phyloP scores from a whole-genome alignment of 345 rosid genomes.

The Citrus reticulata region DNA sequence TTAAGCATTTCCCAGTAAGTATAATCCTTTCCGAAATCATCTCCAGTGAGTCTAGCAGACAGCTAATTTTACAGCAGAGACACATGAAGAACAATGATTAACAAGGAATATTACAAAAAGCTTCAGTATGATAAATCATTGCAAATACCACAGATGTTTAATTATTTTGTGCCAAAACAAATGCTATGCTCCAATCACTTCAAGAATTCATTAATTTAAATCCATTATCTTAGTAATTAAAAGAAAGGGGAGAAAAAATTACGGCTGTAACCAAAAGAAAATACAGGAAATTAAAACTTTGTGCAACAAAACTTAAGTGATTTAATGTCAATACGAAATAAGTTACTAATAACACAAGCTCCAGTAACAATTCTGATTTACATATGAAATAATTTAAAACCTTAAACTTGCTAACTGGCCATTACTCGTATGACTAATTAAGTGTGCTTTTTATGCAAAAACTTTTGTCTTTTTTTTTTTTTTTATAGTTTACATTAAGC shows the following conservation, averaged over 20 bases:
- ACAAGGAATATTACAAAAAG: neutral
- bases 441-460: neutral
- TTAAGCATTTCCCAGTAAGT: neutral
- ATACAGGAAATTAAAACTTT: neutral
- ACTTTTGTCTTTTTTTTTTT: neutral
- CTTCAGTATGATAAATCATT: neutral
- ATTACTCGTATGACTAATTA: neutral
- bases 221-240: neutral
- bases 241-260: neutral
- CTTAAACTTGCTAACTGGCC: neutral
- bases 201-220: neutral
- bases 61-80: neutral
- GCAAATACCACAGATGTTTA: neutral
- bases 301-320: neutral
- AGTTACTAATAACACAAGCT: neutral
- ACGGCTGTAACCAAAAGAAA: neutral
- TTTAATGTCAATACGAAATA: neutral
- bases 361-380: neutral
- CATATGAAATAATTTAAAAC: neutral
- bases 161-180: neutral
- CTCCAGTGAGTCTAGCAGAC: neutral
- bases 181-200: neutral
- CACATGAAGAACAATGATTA: neutral
- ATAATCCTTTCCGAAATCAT: neutral
- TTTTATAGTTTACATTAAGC: neutral